These are phyloP conservation scores for Blastocystis sp. DNA, from an alignment of 352 stramenopile species.

Conservation along the genomic window DNA sequence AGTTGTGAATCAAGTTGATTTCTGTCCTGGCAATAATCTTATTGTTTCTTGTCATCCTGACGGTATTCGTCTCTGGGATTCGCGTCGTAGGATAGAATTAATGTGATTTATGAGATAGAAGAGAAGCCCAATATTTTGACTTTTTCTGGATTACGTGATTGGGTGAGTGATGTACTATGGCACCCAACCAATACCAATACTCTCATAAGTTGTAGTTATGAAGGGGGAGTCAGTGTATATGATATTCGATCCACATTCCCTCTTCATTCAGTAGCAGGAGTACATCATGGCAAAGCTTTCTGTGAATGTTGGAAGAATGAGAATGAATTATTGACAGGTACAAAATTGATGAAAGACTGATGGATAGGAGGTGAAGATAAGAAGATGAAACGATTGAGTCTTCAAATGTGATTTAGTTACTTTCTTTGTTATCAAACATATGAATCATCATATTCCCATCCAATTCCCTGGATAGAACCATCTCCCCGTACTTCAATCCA, in stretches of 20 bases:
- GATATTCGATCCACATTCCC: slow-evolving; percentile 39
- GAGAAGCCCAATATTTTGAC: slow-evolving; percentile 49
- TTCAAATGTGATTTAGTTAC: not conserved
- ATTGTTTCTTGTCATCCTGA: slow-evolving; percentile 39
- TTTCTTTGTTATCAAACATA: slow-evolving; percentile 12
- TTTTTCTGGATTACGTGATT: not conserved
- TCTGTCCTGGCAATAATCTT: not conserved
- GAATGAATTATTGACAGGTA: slow-evolving; percentile 3
- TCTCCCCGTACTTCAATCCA: slow-evolving; percentile 32
- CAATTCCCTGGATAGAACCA: not conserved
- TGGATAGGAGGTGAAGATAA: slow-evolving; percentile 28
- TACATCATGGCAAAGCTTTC: slow-evolving; percentile 20
- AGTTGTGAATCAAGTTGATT: slow-evolving; percentile 3
- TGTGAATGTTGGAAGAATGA: slow-evolving; percentile 27
- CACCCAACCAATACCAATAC: not conserved
- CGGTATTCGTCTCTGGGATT: slow-evolving; percentile 46
- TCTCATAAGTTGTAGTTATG: not conserved
- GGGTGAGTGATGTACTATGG: not conserved
- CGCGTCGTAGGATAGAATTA: not conserved
- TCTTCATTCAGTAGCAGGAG: not conserved
- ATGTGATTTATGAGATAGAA: not conserved
- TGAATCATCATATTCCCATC: slow-evolving; percentile 43
- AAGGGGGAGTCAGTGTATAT: not conserved
- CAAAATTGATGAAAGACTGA: slow-evolving; percentile 39
- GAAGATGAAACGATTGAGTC: not conserved